A percentile compares a stretch with the other conserved stretches of the same genome.
Conservation (phyloP, 768 basidiomycete genomes). For the Xerocomellus amylosporus region DNA sequence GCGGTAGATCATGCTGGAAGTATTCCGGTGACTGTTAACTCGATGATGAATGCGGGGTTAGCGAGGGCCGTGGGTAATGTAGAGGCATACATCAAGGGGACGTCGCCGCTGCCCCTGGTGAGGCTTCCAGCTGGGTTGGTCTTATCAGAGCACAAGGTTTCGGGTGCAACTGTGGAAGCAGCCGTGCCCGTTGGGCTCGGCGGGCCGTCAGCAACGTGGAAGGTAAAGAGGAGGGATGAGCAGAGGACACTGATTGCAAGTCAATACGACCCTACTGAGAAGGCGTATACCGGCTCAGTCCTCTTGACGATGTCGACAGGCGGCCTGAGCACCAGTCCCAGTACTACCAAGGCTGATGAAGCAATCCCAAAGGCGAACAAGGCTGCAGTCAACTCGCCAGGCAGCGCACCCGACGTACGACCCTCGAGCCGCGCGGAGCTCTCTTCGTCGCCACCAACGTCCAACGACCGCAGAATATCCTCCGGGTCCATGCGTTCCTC, state of each 20-base stretch:
- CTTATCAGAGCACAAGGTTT: slow-evolving; percentile 47
- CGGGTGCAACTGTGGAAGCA: slow-evolving; percentile 35
- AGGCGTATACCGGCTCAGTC: slow-evolving; percentile 50
- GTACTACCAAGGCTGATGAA: slow-evolving; percentile 31
- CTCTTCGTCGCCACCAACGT: slow-evolving; percentile 26
- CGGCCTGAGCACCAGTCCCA: slow-evolving; percentile 4
- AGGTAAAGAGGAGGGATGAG: slow-evolving; percentile 57
- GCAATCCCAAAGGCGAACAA: slow-evolving; percentile 42
- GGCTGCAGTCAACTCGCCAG: slow-evolving; percentile 28
- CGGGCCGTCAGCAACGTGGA: slow-evolving; percentile 47
- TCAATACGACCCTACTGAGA: slow-evolving; percentile 49
- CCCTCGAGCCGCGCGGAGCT: slow-evolving; percentile 9
- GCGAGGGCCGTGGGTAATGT: slow-evolving; percentile 70
- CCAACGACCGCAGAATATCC: slow-evolving; percentile 17
- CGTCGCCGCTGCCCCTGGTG: slow-evolving; percentile 62
- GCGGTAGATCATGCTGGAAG: slow-evolving; percentile 86
- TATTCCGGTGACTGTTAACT: slow-evolving; percentile 81
- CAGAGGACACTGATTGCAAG: slow-evolving; percentile 54
- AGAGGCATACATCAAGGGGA: slow-evolving; percentile 68
- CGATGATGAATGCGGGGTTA: slow-evolving; percentile 76
- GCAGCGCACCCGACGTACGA: slow-evolving; percentile 18
- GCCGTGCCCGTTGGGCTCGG: slow-evolving; percentile 23
- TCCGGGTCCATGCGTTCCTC: slow-evolving; percentile 31
- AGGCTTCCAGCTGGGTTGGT: slow-evolving; percentile 65
- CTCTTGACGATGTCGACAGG: slow-evolving; percentile 38